Base-by-base conservation (phyloP, 257 asterid genomes). In the Capsicum rhomboideum region DNA sequence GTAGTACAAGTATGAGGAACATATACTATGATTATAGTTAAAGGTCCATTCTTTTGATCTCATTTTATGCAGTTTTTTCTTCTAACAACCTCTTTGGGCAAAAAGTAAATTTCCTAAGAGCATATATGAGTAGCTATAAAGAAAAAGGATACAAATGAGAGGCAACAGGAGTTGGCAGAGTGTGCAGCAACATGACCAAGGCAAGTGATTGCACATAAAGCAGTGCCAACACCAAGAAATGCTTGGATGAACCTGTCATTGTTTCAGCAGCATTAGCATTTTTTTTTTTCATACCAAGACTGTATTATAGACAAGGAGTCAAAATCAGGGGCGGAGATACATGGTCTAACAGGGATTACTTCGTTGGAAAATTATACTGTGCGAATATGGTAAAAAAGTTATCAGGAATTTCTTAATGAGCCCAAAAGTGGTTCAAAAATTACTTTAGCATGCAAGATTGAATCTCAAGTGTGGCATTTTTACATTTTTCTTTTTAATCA, bases 181-280 rank as follows among this genome's bases (percentile, higher is more conserved):
- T 37, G 29, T 10, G 95, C 91, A 74, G 95, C 95, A 82, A 90
- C 31, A 82, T 91, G 92, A 20, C 97, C 97, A 64, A 93, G 86
- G 87, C 84, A 88, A 34, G 95, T 83, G 86, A 87, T 80, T 81
- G 90, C 97, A 64, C 91, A 91, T 85, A 91, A 82, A 58, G 88
- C 88, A 10, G 88, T 85, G 8, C 97, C 97, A 80, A 90, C 85
- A 14, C 89, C 90, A 82, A 91, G 88, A 82, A 90, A 89, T 40
- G 90, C 94, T 83, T 89, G 93, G 83, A 90, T 87, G 28, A 87
- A 89, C 95, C 95, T 93, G 93, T 87, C 82, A 83, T 49, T 21
- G 20, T 28, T 63, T 28, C 84, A 53, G 16, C 37, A 77, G 81
- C 9, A 26, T 75, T 75, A 75, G 37, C 40, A 3, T 50, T 50